Evolutionary conservation across 139 green algal genomes (phyloP).

Genomic region (Ulvella scutata): DNA sequence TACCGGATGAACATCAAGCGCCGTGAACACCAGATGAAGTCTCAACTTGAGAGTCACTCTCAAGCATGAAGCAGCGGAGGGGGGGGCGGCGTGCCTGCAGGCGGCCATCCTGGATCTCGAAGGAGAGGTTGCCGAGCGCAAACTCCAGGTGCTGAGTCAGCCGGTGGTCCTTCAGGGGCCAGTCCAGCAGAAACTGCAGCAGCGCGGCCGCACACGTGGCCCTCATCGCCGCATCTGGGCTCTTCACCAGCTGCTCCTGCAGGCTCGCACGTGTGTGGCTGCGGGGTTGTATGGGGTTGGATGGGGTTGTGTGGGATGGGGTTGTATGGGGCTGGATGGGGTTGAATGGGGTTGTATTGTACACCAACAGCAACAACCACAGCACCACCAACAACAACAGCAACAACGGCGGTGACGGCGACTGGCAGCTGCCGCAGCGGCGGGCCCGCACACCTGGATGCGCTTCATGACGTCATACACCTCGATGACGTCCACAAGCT

Average conservation of each 20-base stretch:
- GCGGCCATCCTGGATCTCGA: conserved; percentile 61
- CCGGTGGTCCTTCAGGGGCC: conserved; percentile 53
- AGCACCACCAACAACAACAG: too few relatives aligned
- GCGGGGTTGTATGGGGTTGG: background rate
- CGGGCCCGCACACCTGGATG: conserved; percentile 29
- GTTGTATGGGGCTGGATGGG: background rate
- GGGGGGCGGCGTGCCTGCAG: conserved; percentile 2
- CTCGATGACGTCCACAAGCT: conserved; percentile 60
- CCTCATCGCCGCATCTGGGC: conserved; percentile 21
- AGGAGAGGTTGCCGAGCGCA: conserved; percentile 55
- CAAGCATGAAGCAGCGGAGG: background rate
- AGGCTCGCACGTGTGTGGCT: conserved; percentile 11
- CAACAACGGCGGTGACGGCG: background rate
- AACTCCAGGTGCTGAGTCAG: conserved; percentile 61
- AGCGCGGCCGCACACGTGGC: conserved; percentile 39
- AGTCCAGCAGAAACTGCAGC: conserved; percentile 89
- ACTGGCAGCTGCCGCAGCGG: background rate
- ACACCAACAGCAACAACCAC: background rate
- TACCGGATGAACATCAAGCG: too few relatives aligned
- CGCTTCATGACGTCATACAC: conserved; percentile 82
- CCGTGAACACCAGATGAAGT: too few relatives aligned
- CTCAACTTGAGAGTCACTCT: too few relatives aligned
- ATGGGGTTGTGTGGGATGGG: background rate
- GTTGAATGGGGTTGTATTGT: background rate
- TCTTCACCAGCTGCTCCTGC: conserved; percentile 13